Evolutionary conservation across 495 filamentous ascomycete genomes (phyloP).

Genomic region (Aspergillus olivimuriae): DNA sequence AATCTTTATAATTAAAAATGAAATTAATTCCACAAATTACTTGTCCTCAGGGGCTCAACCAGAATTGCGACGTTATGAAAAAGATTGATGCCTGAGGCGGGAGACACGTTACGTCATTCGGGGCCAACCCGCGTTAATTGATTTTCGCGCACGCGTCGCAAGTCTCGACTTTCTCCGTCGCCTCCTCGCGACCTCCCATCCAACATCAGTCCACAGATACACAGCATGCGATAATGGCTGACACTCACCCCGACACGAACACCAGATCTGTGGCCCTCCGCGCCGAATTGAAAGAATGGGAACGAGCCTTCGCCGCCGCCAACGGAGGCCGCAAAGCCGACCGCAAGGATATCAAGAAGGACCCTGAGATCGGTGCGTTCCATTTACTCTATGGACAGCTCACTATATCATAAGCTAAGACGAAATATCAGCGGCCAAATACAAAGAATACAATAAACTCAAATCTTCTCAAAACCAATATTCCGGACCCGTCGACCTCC

Average conservation of each 20-base stretch:
- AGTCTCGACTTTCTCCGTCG: background rate
- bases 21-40: too few relatives aligned
- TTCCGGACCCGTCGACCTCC: conserved; percentile 11
- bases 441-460: conserved; percentile 79
- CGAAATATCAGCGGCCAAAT: conserved; percentile 80
- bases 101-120: conserved; percentile 21
- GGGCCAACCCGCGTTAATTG: conserved; percentile 21
- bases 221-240: conserved; percentile 30
- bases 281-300: conserved; percentile 79
- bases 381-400: too few relatives aligned
- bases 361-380: conserved; percentile 72
- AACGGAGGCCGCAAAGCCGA: conserved; percentile 71
- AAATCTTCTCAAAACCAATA: conserved; percentile 48
- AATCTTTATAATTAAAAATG: too few relatives aligned
- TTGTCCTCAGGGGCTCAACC: too few relatives aligned
- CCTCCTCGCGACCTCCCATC: background rate
- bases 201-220: background rate
- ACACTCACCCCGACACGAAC: conserved; percentile 20
- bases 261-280: conserved; percentile 43
- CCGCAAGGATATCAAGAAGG: conserved; percentile 80
- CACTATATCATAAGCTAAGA: too few relatives aligned
- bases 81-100: too few relatives aligned
- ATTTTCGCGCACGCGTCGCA: conserved; percentile 19
- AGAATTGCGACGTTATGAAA: too few relatives aligned
- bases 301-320: conserved; percentile 62